phyloP scores from a whole-genome alignment of 768 basidiomycete genomes.

The Lactarius trivialis region DNA sequence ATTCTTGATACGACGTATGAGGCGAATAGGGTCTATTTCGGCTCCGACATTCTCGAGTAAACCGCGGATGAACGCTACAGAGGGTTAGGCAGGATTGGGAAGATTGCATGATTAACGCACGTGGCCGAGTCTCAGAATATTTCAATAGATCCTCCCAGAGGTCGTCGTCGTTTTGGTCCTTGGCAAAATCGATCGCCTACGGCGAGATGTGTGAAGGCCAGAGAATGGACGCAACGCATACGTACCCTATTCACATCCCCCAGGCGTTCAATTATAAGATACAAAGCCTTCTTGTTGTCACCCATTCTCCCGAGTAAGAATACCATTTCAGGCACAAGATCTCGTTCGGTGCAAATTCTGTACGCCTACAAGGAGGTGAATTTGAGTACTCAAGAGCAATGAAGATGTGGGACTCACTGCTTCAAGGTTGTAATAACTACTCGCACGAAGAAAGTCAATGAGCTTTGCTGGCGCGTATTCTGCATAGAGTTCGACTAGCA shows the following conservation, averaged over 20 bases:
- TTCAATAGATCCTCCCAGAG: slow-evolving; percentile 94
- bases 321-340: slow-evolving; percentile 94
- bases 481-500: slow-evolving; percentile 89
- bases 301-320: slow-evolving; percentile 97
- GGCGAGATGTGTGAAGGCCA: background rate
- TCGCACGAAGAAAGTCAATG: slow-evolving; percentile 87
- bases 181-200: slow-evolving; percentile 86
- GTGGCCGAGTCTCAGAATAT: slow-evolving; percentile 90
- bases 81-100: slow-evolving; percentile 3
- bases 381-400: background rate
- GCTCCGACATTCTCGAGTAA: slow-evolving; percentile 93
- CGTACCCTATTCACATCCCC: slow-evolving; percentile 85
- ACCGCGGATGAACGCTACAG: slow-evolving; percentile 84
- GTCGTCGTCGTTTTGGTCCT: slow-evolving; percentile 94
- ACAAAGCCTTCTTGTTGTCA: slow-evolving; percentile 90
- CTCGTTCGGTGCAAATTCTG: slow-evolving; percentile 72
- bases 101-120: slow-evolving; percentile 36
- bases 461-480: slow-evolving; percentile 73
- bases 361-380: slow-evolving; percentile 59
- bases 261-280: slow-evolving; percentile 89
- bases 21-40: slow-evolving; percentile 89
- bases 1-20: slow-evolving; percentile 92
- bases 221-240: background rate
- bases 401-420: slow-evolving; percentile 38
- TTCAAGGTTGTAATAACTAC: slow-evolving; percentile 87